Evolutionary conservation across 1,284 basidiomycete genomes (phyloP).

Genomic region (Trichosporon coremiiforme): DNA sequence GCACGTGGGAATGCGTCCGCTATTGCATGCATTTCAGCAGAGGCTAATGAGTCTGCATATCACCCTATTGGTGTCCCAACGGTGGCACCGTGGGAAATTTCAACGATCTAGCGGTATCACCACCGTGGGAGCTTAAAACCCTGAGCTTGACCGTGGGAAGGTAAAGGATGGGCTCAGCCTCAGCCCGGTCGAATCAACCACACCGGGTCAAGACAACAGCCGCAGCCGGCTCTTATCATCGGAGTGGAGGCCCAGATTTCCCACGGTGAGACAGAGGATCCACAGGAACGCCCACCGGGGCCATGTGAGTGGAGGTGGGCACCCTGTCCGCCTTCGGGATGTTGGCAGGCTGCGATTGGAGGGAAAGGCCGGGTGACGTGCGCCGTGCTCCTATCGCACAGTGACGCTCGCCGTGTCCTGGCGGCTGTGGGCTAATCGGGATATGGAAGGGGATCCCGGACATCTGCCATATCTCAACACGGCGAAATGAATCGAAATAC

Average conservation of each 20-base stretch:
- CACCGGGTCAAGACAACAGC: neutral
- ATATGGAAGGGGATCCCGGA: neutral
- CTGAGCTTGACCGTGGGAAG: too few relatives aligned
- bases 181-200: too few relatives aligned
- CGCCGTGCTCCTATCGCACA: neutral
- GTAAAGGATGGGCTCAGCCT: too few relatives aligned
- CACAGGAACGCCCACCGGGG: neutral
- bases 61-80: too few relatives aligned
- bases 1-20: conserved; percentile 6
- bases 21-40: neutral
- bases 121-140: too few relatives aligned
- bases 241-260: neutral
- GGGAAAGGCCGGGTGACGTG: neutral
- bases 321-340: conserved; percentile 4
- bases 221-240: conserved; percentile 1
- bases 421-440: neutral
- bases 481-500: conserved; percentile 14
- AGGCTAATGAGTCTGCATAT: neutral
- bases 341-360: neutral
- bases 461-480: conserved; percentile 10
- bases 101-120: too few relatives aligned
- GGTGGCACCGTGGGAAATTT: too few relatives aligned
- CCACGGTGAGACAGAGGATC: neutral
- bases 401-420: neutral
- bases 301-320: conserved; percentile 12